A percentile compares a stretch with the other conserved stretches of the same genome.
Conservation (phyloP, 345 rosid species). For the Geranium rotundifolium region DNA sequence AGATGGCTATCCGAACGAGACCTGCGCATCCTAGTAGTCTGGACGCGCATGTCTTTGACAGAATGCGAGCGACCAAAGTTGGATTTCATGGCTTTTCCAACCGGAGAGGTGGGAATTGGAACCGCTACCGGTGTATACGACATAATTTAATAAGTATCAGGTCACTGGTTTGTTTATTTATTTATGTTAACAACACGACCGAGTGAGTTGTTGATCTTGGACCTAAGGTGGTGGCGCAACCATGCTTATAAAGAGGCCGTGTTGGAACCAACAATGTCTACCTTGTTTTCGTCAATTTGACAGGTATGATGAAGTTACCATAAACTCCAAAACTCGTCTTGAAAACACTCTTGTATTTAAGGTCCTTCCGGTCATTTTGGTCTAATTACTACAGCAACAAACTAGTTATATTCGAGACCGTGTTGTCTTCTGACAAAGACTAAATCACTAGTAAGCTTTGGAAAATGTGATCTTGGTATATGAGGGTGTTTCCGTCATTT, state of each 20-base stretch:
- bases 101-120: background rate
- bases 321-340: background rate
- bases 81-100: background rate
- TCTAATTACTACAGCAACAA: too few relatives aligned
- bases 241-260: background rate
- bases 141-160: background rate
- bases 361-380: background rate
- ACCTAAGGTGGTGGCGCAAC: background rate
- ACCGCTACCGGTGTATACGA: background rate
- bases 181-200: background rate
- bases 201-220: background rate
- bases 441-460: too few relatives aligned
- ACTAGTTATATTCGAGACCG: too few relatives aligned
- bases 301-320: background rate
- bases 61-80: slow-evolving; percentile 60
- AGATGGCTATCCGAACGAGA: slow-evolving; percentile 61
- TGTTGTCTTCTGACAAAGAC: too few relatives aligned
- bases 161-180: too few relatives aligned
- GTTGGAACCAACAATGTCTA: background rate
- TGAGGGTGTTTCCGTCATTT: too few relatives aligned
- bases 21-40: slow-evolving; percentile 23
- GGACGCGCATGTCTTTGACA: slow-evolving; percentile 30
- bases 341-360: background rate
- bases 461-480: too few relatives aligned
- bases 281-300: background rate